Base-by-base conservation (phyloP, 306 rosid genomes). In the Quercus aquifolioides region DNA sequence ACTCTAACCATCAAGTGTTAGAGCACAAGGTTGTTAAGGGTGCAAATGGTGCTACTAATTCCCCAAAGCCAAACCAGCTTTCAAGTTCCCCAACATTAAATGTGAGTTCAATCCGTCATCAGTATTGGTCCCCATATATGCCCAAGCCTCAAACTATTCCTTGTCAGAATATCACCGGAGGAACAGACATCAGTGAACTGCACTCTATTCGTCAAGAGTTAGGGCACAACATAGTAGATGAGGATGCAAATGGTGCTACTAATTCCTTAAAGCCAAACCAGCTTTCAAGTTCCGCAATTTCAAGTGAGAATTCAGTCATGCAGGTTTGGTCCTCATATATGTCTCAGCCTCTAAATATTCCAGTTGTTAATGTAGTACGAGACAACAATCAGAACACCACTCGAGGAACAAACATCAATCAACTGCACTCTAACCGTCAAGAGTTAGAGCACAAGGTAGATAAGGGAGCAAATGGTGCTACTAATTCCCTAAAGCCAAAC, bases 361-460 rank as follows among this genome's bases (percentile, higher is more conserved):
- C 83, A 55, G 74, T 64, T 26, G 23, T 65, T 69, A 85, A 84
- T 88, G 62, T 62, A 6, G 70, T 43, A 1, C 79, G 80, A 7
- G 82, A 86, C 21, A 86, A 74, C 71, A 52, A 73, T 85, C 88
- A 75, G 35, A 87, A 71, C 82, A 80, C 78, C 49, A 23, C 79
- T 33, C 83, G 85, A 65, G 95, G 85, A 82, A 88, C 86, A 89
- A 93, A 89, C 77, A 81, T 86, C 8, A 91, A 87, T 62, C 84
- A 72, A 76, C 74, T 73, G 54, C 79, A 79, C 46, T 62, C 28
- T n/a, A 89, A 75, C 85, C 83, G 64, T 31, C 90, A 76, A 56
- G 85, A 74, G 55, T 76, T 80, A 15, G 92, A 93, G 78, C 85
- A 82, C 79, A 84, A 80, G 84, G 82, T 43, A 58, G 90, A 38